Base-by-base conservation (phyloP, 1,139 yeast genomes). In the Trichomonascaceae sp. region DNA sequence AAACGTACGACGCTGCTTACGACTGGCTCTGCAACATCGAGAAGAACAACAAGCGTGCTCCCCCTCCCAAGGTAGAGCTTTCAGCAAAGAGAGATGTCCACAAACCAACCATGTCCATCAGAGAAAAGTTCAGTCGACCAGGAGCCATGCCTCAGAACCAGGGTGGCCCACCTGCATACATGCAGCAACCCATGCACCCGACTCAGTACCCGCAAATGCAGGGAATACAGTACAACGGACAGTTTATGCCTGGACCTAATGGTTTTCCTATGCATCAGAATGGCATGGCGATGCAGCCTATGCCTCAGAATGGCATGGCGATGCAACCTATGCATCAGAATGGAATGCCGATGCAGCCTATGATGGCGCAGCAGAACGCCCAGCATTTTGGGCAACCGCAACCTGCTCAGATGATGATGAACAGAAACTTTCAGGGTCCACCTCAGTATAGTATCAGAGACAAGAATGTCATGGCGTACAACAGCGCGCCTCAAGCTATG, bases 1-100 rank as follows among this genome's bases (percentile, higher is more conserved):
- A 46, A 28, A 56, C 58, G 13, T 55, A 47, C 37, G 59, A 58
- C 29, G 54, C 45, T 22, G 59, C 64, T 15, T 50, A 54, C 14
- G 46, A 44, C 17, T 57, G 61, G 60, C 46, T 58, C 28, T 37
- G 36, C 8, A 23, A 31, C 4, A 15, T 27, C 9, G 18, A 15
- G 20, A 16, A 28, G 11, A 34, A 33, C 27, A 20, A 28, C 18
- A 26, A 25, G 16, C 18, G 14, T 3, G 31, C 26, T 15, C 26
- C 31, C n/a, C 3, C 3, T 14, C 26, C 30, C 22, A 27, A 15
- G 18, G 5, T 23, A 5, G 33, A 28, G 16, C 27, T 38, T 28
- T 37, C 45, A 13, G 42, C 55, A n/a, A 54, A 48, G 38, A 44
- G 54, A 31, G 55, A 54, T 32, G 51, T 52, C 4, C 35, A 43